These are phyloP conservation scores for Torulaspora microellipsoides DNA, from an alignment of 805 yeast genomes.

Conservation along the genomic window DNA sequence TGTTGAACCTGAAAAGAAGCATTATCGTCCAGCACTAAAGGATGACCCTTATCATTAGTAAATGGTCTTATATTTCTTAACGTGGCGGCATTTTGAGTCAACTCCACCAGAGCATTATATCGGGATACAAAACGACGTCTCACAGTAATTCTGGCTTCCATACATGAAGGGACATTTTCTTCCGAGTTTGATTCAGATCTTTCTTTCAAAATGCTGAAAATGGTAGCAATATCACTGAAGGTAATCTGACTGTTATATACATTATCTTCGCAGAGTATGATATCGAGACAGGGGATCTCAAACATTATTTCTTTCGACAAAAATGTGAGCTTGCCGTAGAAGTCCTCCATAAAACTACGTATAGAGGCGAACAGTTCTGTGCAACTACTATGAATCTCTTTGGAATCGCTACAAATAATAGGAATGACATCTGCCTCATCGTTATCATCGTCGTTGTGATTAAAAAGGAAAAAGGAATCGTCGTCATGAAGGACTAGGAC, in stretches of 20 bases:
- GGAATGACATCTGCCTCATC: conserved; percentile 11
- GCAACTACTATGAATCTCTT: conserved; percentile 16
- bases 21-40: conserved; percentile 31
- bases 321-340: conserved; percentile 22
- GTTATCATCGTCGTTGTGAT: conserved; percentile 16
- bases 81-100: conserved; percentile 32
- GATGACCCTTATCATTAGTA: conserved; percentile 31
- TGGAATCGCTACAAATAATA: conserved; percentile 20
- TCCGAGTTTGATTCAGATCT: conserved; percentile 25
- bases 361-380: conserved; percentile 21
- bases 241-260: conserved; percentile 30
- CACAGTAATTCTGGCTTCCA: conserved; percentile 19
- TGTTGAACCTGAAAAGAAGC: conserved; percentile 3
- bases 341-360: conserved; percentile 25
- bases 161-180: conserved; percentile 16
- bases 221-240: conserved; percentile 30
- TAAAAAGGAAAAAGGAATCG: conserved; percentile 25
- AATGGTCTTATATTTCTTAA: conserved; percentile 30
- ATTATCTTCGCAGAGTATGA: conserved; percentile 34
- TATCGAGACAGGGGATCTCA: conserved; percentile 27
- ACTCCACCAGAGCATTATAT: conserved; percentile 33
- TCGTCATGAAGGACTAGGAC: conserved; percentile 19
- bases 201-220: conserved; percentile 27
- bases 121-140: conserved; percentile 34
- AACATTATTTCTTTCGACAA: conserved; percentile 28